These are phyloP conservation scores for Phialophora chinensis DNA, from an alignment of 2,329 filamentous ascomycete species.

Conservation along the genomic window DNA sequence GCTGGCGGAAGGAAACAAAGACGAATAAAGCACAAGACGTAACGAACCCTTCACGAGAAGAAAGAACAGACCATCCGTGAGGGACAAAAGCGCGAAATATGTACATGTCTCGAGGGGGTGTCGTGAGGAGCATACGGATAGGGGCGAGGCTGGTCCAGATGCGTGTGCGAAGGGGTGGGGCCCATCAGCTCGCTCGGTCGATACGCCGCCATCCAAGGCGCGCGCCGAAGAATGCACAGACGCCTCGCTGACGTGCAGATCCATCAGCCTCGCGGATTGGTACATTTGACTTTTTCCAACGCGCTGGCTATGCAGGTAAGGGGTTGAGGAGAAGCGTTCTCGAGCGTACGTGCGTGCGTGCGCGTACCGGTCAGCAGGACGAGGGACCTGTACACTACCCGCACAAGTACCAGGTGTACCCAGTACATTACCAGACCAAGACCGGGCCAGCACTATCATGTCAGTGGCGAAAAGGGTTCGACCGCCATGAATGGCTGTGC, in stretches of 20 bases:
- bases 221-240: not conserved
- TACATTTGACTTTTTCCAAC: constrained; percentile 7
- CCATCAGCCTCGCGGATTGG: constrained; percentile 9
- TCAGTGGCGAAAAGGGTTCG: not conserved
- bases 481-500: constrained; percentile 10
- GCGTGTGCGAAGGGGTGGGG: not conserved
- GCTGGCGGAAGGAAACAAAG: constrained; percentile 15
- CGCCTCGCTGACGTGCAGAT: constrained; percentile 16
- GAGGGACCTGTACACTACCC: not conserved
- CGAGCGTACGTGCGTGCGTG: not conserved
- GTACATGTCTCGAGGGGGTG: constrained; percentile 7
- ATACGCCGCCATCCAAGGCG: not conserved
- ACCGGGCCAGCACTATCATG: not conserved
- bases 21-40: constrained; percentile 9
- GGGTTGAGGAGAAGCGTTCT: not conserved
- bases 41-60: constrained; percentile 18
- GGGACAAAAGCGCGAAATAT: constrained; percentile 8
- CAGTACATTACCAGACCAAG: not conserved
- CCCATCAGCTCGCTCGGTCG: not conserved
- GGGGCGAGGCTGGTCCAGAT: constrained; percentile 19
- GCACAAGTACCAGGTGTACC: not conserved
- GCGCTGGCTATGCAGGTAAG: constrained; percentile 13
- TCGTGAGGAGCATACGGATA: constrained; percentile 2
- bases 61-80: constrained; percentile 13
- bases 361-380: constrained; percentile 3